Percentiles rank a stretch among this genome's conserved stretches.
Conservation (phyloP, 2,329 filamentous ascomycete species). For the Lasiodiplodia sp. region DNA sequence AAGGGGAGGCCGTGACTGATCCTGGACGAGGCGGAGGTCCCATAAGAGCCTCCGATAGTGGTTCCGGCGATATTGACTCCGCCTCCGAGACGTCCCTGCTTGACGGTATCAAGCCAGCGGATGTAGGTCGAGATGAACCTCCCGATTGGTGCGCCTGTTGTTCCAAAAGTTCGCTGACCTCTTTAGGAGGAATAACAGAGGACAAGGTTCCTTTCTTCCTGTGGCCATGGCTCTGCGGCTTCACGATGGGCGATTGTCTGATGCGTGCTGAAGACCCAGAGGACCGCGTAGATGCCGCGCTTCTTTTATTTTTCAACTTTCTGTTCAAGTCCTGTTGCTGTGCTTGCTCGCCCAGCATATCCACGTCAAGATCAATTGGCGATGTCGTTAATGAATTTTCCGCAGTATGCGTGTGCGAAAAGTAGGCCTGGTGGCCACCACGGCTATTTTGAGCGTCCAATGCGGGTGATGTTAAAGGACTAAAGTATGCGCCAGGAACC, state of each 20-base stretch:
- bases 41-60: slow-evolving; percentile 56
- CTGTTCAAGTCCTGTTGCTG: slow-evolving; percentile 40
- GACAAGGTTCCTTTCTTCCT: slow-evolving; percentile 54
- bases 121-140: slow-evolving; percentile 32
- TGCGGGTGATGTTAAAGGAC: slow-evolving; percentile 81
- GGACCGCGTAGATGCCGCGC: slow-evolving; percentile 50
- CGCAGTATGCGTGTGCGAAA: slow-evolving; percentile 38
- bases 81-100: slow-evolving; percentile 52
- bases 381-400: slow-evolving; percentile 58
- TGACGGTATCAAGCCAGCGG: slow-evolving; percentile 31
- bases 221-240: slow-evolving; percentile 58
- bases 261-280: slow-evolving; percentile 57
- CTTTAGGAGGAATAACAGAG: slow-evolving; percentile 54
- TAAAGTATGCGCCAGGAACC: slow-evolving; percentile 78
- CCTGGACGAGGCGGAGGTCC: slow-evolving; percentile 69
- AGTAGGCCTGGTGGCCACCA: slow-evolving; percentile 43
- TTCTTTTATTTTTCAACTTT: slow-evolving; percentile 56
- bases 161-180: slow-evolving; percentile 51
- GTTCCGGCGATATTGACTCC: slow-evolving; percentile 60
- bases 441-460: slow-evolving; percentile 72
- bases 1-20: slow-evolving; percentile 72
- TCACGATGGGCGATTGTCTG: slow-evolving; percentile 76
- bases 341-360: slow-evolving; percentile 50
- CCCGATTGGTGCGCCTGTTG: slow-evolving; percentile 46
- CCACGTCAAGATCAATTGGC: slow-evolving; percentile 55